These are phyloP conservation scores for Polysphondylium violaceum DNA, from an alignment of 78 protist genomes.

Conservation along the genomic window DNA sequence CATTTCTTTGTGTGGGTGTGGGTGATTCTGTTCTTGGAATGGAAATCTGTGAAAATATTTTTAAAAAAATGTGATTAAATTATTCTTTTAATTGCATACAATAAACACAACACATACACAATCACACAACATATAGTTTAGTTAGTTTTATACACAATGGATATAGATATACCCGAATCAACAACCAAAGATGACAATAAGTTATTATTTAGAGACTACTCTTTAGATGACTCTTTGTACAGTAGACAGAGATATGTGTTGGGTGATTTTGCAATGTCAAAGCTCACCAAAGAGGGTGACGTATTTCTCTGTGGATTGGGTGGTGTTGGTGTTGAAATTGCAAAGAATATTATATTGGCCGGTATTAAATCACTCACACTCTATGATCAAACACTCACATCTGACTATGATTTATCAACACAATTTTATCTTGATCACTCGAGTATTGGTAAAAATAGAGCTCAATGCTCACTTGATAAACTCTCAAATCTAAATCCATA, in stretches of 20 bases:
- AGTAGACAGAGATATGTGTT: slow-evolving; percentile 83
- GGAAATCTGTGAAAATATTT: too few relatives aligned
- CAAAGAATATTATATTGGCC: slow-evolving; percentile 83
- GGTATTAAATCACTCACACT: slow-evolving; percentile 82
- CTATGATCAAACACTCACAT: slow-evolving; percentile 22
- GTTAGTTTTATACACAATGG: too few relatives aligned
- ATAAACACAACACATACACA: too few relatives aligned
- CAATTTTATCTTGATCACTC: slow-evolving; percentile 50
- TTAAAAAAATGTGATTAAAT: too few relatives aligned
- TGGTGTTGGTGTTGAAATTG: slow-evolving; percentile 82
- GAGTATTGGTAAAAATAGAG: slow-evolving; percentile 59
- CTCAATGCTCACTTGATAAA: slow-evolving; percentile 8
- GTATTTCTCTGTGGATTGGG: slow-evolving; percentile 80
- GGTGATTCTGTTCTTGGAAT: too few relatives aligned
- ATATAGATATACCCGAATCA: slow-evolving; percentile 1
- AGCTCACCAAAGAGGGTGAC: slow-evolving; percentile 50
- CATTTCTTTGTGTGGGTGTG: too few relatives aligned
- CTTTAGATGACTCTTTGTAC: slow-evolving; percentile 61
- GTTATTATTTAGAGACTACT: slow-evolving; percentile 27
- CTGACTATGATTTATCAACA: slow-evolving; percentile 57
- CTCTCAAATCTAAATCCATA: slow-evolving; percentile 80
- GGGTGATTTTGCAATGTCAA: slow-evolving; percentile 78
- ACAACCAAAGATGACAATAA: background rate
- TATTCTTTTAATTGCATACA: too few relatives aligned
- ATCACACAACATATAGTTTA: too few relatives aligned